phyloP scores from a whole-genome alignment of 2,329 filamentous ascomycete species.

The Colletotrichum scovillei region DNA sequence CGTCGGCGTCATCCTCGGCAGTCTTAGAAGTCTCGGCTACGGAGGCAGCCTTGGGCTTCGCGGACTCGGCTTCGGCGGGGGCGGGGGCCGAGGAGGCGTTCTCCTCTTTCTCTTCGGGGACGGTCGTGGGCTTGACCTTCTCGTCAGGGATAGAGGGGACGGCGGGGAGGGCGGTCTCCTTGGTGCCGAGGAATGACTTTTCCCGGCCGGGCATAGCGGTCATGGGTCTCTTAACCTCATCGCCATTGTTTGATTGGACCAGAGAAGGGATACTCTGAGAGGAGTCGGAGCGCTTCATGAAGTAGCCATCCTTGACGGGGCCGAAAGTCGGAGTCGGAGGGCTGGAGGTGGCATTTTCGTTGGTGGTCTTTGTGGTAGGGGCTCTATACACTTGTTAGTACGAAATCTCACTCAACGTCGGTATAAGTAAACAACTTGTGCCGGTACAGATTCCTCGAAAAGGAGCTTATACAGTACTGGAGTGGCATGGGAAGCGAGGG shows the following conservation, averaged over 20 bases:
- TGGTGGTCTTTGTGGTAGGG: constrained; percentile 29
- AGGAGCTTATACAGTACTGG: constrained; percentile 21
- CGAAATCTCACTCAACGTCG: not conserved
- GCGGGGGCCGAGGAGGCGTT: not conserved
- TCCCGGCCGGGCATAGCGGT: constrained; percentile 32
- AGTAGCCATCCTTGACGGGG: constrained; percentile 29
- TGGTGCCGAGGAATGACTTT: constrained; percentile 17
- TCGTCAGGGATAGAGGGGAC: not conserved
- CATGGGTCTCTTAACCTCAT: constrained; percentile 21
- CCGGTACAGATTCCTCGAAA: not conserved
- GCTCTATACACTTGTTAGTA: constrained; percentile 23
- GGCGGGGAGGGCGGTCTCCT: constrained; percentile 11
- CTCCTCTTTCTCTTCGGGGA: not conserved
- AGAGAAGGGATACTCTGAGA: constrained; percentile 26
- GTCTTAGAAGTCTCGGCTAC: constrained; percentile 21
- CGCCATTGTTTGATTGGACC: constrained; percentile 17
- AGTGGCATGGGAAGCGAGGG: constrained; percentile 17
- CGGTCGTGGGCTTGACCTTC: not conserved
- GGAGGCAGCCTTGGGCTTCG: constrained; percentile 10
- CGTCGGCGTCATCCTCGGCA: constrained; percentile 8
- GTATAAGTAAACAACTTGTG: constrained; percentile 11
- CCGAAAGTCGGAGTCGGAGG: constrained; percentile 31
- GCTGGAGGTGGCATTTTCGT: constrained; percentile 27
- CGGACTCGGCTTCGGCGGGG: constrained; percentile 2
- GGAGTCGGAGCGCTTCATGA: constrained; percentile 30